Evolutionary conservation across 257 asterid species (phyloP).

Genomic region (Striga asiatica): DNA sequence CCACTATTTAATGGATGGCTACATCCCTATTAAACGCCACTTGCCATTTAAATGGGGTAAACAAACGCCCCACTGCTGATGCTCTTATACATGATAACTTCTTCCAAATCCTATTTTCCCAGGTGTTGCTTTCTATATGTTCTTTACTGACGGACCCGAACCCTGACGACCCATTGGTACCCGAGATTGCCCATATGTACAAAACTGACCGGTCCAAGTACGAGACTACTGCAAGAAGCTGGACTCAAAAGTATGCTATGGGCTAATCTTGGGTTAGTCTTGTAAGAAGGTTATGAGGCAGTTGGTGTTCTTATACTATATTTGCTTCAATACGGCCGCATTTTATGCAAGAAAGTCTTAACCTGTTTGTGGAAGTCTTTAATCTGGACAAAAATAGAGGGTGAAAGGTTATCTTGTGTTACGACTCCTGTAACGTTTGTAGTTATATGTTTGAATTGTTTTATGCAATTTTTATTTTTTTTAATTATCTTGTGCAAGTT

Average conservation of each 20-base stretch:
- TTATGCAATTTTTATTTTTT: no score
- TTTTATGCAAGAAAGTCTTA: conserved; percentile 12
- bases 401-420: no score
- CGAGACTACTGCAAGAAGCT: conserved; percentile 36
- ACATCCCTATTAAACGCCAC: no score
- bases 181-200: conserved; percentile 39
- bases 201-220: conserved; percentile 34
- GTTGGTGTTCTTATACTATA: conserved; percentile 5
- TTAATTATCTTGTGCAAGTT: no score
- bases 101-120: background rate
- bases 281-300: background rate
- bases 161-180: conserved; percentile 40
- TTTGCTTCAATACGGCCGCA: background rate
- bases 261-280: conserved; percentile 18
- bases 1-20: no score
- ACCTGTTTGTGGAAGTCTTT: conserved; percentile 8
- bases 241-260: conserved; percentile 42
- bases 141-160: conserved; percentile 42
- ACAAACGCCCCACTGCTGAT: no score
- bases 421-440: no score
- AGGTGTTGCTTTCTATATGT: conserved; percentile 40
- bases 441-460: no score
- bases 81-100: background rate
- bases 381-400: background rate
- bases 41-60: no score